Evolutionary conservation across 768 basidiomycete species (phyloP).

Genomic region (Suillus americanus): DNA sequence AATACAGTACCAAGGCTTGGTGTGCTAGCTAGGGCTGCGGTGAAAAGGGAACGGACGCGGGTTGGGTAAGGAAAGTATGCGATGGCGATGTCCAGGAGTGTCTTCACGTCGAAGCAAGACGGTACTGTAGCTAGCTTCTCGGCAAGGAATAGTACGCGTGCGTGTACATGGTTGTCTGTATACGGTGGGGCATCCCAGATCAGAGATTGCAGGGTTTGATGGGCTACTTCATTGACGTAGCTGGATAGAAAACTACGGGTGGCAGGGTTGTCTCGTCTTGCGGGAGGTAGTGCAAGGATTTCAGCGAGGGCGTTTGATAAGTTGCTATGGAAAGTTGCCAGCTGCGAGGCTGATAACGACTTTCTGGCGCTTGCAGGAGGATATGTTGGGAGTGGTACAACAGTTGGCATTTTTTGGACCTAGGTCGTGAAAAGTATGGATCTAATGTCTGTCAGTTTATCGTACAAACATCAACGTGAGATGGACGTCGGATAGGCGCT

Average conservation of each 20-base stretch:
- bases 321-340: slow-evolving; percentile 44
- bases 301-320: slow-evolving; percentile 49
- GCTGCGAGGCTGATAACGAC: slow-evolving; percentile 50
- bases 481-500: background rate
- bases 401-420: slow-evolving; percentile 24
- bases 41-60: slow-evolving; percentile 46
- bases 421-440: background rate
- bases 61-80: slow-evolving; percentile 48
- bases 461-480: background rate
- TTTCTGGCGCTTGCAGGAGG: slow-evolving; percentile 52
- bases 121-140: slow-evolving; percentile 46
- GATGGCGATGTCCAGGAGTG: slow-evolving; percentile 63
- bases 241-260: slow-evolving; percentile 51
- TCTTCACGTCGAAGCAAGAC: slow-evolving; percentile 48
- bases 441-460: background rate
- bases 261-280: slow-evolving; percentile 45
- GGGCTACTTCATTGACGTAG: slow-evolving; percentile 58
- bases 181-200: slow-evolving; percentile 50
- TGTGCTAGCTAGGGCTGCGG: slow-evolving; percentile 36
- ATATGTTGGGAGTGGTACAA: slow-evolving; percentile 49
- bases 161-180: slow-evolving; percentile 46
- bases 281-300: slow-evolving; percentile 46
- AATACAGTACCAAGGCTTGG: slow-evolving; percentile 34
- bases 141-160: slow-evolving; percentile 53
- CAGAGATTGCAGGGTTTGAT: slow-evolving; percentile 49